Base-by-base conservation (phyloP, 768 basidiomycete species). In the Termitomyces heimii region DNA sequence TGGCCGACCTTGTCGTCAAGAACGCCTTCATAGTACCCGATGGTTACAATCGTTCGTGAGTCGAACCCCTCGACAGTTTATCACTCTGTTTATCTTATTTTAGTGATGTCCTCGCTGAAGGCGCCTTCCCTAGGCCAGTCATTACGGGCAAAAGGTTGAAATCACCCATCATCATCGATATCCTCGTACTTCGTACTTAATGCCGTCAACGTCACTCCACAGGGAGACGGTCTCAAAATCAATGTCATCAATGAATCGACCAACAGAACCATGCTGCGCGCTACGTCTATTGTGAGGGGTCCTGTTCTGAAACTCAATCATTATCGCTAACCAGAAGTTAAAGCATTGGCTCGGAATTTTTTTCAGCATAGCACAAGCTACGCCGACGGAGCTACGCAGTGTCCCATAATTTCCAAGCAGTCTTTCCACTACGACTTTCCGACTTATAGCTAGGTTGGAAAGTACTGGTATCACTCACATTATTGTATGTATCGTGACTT, bases 321-420 rank as follows among this genome's bases (percentile, higher is more conserved):
- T 35, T 13, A 28, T 44, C 4, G 24, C 45, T 48, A 26, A 53
- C 3, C n/a, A 22, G 8, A 1, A 24, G 20, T 51, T 14, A 3
- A 29, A 56, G 55, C 55, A 56, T 13, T 56, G 47, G 55, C 55
- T 50, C 7, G 55, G 55, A 18, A 56, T 56, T 12, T 43, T n/a
- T n/a, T 40, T 24, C 55, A 56, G 31, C 42, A 51, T n/a, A 42
- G 48, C 39, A 56, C 47, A 18, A 56, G 26, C 18, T 56, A 44
- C 3, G 55, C 55, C 9, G 55, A 56, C 5, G 55, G 47, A n/a
- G 45, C 39, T 13, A 50, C 55, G 2, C 55, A 56, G 32, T 56
- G 55, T 26, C 55, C 47, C 13, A 56, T 56, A 18, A 28, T 56
- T 44, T 48, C 47, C 37, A 50, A 56, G 10, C 22, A 49, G 12